A percentile compares a stretch with the other conserved stretches of the same genome.
phyloP scores from a whole-genome alignment of 2,329 filamentous ascomycete species.

The Fusarium brevicatenulatum region DNA sequence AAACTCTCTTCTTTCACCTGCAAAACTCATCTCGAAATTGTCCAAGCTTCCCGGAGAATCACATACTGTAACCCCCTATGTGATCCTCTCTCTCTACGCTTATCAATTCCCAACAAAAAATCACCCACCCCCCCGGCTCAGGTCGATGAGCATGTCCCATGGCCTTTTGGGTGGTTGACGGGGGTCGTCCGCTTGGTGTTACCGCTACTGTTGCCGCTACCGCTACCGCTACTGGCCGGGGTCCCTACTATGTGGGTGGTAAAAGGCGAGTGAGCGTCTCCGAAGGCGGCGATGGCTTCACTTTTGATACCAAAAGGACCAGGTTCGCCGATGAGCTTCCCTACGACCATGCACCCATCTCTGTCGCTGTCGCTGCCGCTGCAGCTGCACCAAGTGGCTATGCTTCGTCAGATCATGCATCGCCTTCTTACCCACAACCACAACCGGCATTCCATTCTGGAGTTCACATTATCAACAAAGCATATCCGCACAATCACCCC shows the following conservation, averaged over 20 bases:
- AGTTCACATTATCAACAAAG: slow-evolving; percentile 18
- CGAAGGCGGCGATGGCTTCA: slow-evolving; percentile 47
- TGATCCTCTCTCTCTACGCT: slow-evolving; percentile 14
- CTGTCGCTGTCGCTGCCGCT: slow-evolving; percentile 4
- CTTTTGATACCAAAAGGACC: slow-evolving; percentile 39
- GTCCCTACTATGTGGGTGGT: slow-evolving; percentile 48
- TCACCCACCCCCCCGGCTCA: slow-evolving; percentile 25
- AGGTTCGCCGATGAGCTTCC: slow-evolving; percentile 31
- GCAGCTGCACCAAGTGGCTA: slow-evolving; percentile 19
- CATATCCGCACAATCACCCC: slow-evolving; percentile 11
- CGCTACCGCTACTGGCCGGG: slow-evolving; percentile 32
- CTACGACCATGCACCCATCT: slow-evolving; percentile 13
- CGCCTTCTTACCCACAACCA: slow-evolving; percentile 6
- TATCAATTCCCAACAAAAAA: slow-evolving; percentile 29
- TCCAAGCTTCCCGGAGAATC: background rate
- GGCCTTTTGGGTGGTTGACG: slow-evolving; percentile 54
- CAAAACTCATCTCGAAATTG: background rate
- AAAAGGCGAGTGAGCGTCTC: slow-evolving; percentile 54
- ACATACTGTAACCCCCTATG: slow-evolving; percentile 15
- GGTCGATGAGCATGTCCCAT: slow-evolving; percentile 52
- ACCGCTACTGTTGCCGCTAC: slow-evolving; percentile 32
- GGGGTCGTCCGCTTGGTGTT: slow-evolving; percentile 45
- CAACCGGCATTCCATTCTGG: slow-evolving; percentile 1
- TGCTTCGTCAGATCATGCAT: background rate
- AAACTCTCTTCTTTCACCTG: slow-evolving; percentile 11